Conservation (phyloP, 805 yeast genomes). For the Kodamaea kaohsiungensis region DNA sequence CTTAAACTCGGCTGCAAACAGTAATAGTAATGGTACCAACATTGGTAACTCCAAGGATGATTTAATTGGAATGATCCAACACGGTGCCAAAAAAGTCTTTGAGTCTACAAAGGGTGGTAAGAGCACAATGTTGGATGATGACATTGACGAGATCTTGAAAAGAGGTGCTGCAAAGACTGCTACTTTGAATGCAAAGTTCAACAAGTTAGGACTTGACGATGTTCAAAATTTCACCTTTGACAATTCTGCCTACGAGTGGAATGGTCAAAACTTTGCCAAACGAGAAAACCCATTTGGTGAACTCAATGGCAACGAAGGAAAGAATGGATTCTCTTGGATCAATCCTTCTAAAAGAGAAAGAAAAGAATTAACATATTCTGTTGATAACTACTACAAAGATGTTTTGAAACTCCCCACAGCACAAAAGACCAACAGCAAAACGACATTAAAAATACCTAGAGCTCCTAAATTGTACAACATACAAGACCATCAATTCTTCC, state of each 20-base stretch:
- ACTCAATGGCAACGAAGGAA: constrained; percentile 25
- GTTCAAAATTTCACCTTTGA: constrained; percentile 88
- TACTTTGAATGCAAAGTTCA: constrained; percentile 75
- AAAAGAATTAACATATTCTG: constrained; percentile 74
- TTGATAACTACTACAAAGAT: constrained; percentile 76
- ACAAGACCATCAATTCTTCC: constrained; percentile 76
- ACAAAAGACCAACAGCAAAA: constrained; percentile 9
- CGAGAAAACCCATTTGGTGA: constrained; percentile 24
- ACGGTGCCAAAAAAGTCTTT: constrained; percentile 89
- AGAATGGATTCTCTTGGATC: constrained; percentile 55
- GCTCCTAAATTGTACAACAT: constrained; percentile 65
- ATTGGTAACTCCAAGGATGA: constrained; percentile 77
- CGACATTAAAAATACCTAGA: constrained; percentile 32
- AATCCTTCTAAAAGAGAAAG: constrained; percentile 76
- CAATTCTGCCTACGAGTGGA: constrained; percentile 94
- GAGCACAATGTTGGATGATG: constrained; percentile 50
- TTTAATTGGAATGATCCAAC: constrained; percentile 91
- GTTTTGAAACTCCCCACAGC: constrained; percentile 45
- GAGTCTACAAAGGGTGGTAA: constrained; percentile 43
- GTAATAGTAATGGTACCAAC: constrained; percentile 37
- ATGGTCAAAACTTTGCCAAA: constrained; percentile 82
- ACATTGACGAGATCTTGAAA: constrained; percentile 79
- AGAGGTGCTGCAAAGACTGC: constrained; percentile 84
- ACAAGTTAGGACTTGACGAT: constrained; percentile 88
- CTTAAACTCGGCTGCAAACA: constrained; percentile 21